A percentile compares a stretch with the other conserved stretches of the same genome.
phyloP scores from a whole-genome alignment of 176 grass and related monocot species.

The Cymbopogon citratus region DNA sequence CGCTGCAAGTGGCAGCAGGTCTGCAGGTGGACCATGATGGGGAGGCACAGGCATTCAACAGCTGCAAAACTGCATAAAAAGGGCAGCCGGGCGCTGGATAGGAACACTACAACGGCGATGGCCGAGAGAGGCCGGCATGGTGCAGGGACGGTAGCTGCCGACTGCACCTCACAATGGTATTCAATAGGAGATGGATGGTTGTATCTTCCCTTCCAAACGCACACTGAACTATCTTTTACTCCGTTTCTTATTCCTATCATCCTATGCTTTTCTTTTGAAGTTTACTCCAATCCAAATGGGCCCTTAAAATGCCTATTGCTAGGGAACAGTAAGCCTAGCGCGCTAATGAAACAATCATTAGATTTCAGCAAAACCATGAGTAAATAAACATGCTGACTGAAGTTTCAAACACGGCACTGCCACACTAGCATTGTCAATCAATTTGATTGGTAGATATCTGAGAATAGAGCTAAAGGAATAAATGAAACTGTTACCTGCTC shows the following conservation, averaged over 20 bases:
- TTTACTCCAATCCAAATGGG: neutral
- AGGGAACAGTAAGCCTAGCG: neutral
- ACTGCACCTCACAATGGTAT: neutral
- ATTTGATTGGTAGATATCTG: neutral
- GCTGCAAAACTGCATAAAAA: neutral
- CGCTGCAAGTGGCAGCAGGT: neutral
- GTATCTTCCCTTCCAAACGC: neutral
- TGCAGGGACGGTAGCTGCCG: neutral
- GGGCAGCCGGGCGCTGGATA: neutral
- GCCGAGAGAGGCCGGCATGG: neutral
- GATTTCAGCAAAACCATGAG: neutral
- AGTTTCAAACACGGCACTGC: neutral
- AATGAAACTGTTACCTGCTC: conserved; percentile 83
- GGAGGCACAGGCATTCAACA: neutral
- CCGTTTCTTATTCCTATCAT: neutral
- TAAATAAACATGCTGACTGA: neutral
- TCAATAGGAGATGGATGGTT: neutral
- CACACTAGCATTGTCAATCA: neutral
- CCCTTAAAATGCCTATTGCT: neutral
- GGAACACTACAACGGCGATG: neutral
- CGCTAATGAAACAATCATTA: neutral
- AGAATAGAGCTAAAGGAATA: conserved; percentile 13
- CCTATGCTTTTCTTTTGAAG: neutral
- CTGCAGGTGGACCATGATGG: neutral
- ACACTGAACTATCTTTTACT: neutral